These are phyloP conservation scores for Populus deltoides DNA, from an alignment of 345 rosid species.

Conservation along the genomic window DNA sequence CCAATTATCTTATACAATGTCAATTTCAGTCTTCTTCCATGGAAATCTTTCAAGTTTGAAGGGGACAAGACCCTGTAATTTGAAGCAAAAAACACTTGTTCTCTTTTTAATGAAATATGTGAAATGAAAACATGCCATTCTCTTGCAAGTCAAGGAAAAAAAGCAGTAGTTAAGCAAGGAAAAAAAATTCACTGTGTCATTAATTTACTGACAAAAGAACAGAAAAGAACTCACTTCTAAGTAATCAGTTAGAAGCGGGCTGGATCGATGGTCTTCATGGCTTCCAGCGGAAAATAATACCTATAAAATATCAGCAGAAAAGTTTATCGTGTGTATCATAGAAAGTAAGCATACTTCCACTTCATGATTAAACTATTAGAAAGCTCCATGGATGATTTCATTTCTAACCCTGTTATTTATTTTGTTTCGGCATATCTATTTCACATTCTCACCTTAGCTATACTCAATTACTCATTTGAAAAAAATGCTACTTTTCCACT, in stretches of 20 bases:
- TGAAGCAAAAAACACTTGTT: not conserved
- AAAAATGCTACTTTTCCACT: too few species aligned
- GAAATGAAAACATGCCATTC: not conserved
- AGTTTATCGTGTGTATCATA: not conserved
- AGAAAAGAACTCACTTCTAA: slow-evolving; percentile 58
- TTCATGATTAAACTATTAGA: not conserved
- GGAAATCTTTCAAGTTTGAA: not conserved
- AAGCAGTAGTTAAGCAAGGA: not conserved
- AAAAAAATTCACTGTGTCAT: not conserved
- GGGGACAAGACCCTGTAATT: not conserved
- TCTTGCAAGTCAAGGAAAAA: not conserved
- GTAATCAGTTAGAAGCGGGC: slow-evolving; percentile 53
- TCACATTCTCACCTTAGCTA: too few species aligned
- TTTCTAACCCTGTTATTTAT: too few species aligned
- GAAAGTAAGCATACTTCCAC: not conserved
- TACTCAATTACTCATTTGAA: too few species aligned
- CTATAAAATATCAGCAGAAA: slow-evolving; percentile 27
- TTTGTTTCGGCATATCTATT: too few species aligned
- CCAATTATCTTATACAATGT: not conserved
- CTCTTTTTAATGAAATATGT: not conserved
- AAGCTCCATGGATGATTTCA: too few species aligned
- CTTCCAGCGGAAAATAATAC: slow-evolving; percentile 47
- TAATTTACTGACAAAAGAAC: not conserved
- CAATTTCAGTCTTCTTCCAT: not conserved
- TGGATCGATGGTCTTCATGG: slow-evolving; percentile 39